A percentile compares a stretch with the other conserved stretches of the same genome.
Evolutionary conservation across 177 flowering plant species (phyloP).

Genomic region (Vitis hybrid): DNA sequence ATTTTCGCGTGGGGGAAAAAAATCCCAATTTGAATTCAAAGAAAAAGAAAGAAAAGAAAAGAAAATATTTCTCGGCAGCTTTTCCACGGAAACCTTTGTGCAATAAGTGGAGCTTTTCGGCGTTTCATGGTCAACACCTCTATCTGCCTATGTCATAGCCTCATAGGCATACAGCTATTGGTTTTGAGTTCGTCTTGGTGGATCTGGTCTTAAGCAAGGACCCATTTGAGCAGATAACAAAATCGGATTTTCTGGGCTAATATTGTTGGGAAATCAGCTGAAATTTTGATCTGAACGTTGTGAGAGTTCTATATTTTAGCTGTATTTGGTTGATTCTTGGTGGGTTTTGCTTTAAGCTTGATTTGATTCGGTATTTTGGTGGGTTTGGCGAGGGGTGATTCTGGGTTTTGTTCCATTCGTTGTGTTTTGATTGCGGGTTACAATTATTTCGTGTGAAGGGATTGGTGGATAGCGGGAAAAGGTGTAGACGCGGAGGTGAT

Average conservation of each 20-base stretch:
- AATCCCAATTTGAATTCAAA: too few species aligned
- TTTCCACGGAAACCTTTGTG: background rate
- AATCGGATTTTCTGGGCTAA: too few species aligned
- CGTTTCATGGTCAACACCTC: background rate
- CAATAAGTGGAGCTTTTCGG: background rate
- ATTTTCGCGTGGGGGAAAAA: too few species aligned
- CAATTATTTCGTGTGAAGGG: too few species aligned
- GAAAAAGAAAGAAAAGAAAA: background rate
- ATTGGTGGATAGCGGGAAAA: too few species aligned
- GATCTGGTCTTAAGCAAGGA: slow-evolving; percentile 2
- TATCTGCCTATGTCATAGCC: background rate
- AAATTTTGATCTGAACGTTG: background rate
- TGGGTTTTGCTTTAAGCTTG: slow-evolving; percentile 5
- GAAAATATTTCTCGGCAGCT: background rate
- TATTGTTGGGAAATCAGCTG: background rate
- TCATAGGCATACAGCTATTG: background rate
- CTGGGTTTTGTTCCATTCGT: slow-evolving; percentile 15
- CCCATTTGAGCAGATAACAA: background rate
- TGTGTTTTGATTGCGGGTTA: slow-evolving; percentile 4
- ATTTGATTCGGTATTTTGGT: slow-evolving; percentile 13
- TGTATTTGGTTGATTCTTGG: background rate
- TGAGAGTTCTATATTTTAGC: background rate
- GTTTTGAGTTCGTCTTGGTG: background rate
- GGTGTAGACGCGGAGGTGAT: too few species aligned
- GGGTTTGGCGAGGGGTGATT: slow-evolving; percentile 1